Percentiles rank a stretch among this genome's conserved stretches.
Evolutionary conservation across 202 grass and related monocot species (phyloP).

Genomic region (Saccharum hybrid): DNA sequence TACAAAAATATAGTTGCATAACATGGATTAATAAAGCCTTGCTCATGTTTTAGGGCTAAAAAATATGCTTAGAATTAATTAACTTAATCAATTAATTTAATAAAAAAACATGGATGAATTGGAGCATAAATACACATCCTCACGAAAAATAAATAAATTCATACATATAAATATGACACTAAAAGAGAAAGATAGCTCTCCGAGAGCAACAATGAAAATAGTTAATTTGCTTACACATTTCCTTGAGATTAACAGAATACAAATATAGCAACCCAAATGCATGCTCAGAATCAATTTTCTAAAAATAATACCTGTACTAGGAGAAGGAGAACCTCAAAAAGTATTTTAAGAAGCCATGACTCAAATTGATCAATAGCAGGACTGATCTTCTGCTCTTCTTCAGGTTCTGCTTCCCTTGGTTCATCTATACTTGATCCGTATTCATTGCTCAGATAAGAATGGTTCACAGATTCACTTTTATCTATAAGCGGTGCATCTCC

Average conservation of each 20-base stretch:
- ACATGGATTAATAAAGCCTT: background rate
- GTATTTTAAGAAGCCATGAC: constrained; percentile 90
- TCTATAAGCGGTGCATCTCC: constrained; percentile 70
- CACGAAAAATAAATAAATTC: background rate
- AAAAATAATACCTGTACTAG: constrained; percentile 82
- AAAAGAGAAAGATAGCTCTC: background rate
- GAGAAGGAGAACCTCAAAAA: constrained; percentile 91
- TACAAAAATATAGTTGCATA: background rate
- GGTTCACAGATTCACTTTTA: constrained; percentile 53
- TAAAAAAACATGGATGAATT: background rate
- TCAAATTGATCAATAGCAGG: constrained; percentile 93
- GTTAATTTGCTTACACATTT: constrained; percentile 19
- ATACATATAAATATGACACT: constrained; percentile 10
- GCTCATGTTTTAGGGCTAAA: background rate
- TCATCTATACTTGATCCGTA: constrained; percentile 56
- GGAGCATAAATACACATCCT: background rate
- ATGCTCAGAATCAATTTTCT: constrained; percentile 23
- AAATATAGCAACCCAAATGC: constrained; percentile 41
- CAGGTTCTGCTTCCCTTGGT: constrained; percentile 46
- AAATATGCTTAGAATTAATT: background rate
- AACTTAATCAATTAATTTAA: background rate
- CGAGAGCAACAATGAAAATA: constrained; percentile 10
- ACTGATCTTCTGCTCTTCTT: constrained; percentile 54
- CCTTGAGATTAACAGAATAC: constrained; percentile 11
- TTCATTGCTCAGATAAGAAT: constrained; percentile 65